A percentile compares a stretch with the other conserved stretches of the same genome.
phyloP scores from a whole-genome alignment of 176 grass and related monocot species.

The Echinochloa phyllopogon region DNA sequence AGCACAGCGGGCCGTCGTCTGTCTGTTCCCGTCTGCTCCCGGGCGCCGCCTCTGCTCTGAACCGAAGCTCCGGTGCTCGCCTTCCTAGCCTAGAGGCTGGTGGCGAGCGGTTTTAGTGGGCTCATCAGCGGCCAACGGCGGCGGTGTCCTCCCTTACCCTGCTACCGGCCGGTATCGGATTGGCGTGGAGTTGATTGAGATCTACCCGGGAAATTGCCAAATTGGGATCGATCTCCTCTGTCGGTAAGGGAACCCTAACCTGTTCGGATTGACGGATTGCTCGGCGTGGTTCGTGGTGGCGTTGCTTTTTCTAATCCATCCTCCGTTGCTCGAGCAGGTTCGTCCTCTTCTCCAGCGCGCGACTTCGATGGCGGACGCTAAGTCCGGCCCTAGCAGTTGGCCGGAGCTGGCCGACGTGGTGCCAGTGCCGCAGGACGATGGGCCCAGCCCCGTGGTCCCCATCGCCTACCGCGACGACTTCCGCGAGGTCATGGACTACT shows the following conservation, averaged over 20 bases:
- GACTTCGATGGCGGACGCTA: constrained; percentile 22
- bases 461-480: constrained; percentile 79
- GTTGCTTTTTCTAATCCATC: not conserved
- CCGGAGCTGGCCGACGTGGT: constrained; percentile 76
- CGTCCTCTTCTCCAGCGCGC: not conserved
- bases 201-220: not conserved
- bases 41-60: not conserved
- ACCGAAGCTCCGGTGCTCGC: not conserved
- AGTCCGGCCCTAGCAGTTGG: constrained; percentile 47
- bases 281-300: not conserved
- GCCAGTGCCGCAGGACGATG: constrained; percentile 77
- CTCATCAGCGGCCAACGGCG: not conserved
- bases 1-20: not conserved
- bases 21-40: not conserved
- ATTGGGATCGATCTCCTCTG: not conserved
- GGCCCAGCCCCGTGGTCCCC: constrained; percentile 66
- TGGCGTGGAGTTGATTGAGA: not conserved
- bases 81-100: not conserved
- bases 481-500: constrained; percentile 94
- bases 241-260: not conserved
- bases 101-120: not conserved
- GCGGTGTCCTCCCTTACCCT: not conserved
- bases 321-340: not conserved
- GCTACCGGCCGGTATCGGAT: not conserved
- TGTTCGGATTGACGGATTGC: not conserved